Evolutionary conservation across 495 filamentous ascomycete genomes (phyloP), one percentile per base, ranked within the genome.

Genomic region (Aspergillus sparsus): DNA sequence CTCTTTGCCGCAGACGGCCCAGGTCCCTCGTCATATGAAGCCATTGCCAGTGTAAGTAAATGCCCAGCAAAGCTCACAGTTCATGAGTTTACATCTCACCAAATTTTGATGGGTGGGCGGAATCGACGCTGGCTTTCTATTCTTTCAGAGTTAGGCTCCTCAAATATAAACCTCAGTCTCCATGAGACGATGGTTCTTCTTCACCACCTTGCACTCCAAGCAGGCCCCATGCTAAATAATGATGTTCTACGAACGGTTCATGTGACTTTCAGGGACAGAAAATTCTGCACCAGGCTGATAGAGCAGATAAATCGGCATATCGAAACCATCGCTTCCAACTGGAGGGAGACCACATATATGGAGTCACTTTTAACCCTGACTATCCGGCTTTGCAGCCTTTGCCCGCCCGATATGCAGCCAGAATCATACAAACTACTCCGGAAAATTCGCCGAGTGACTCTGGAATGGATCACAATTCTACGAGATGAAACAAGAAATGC

Each of bases 111-210:
- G 15, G 53, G 31, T 42, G 12, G 16, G n/a, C 42, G 16, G 9
- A 7, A 12, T 45, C 42, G 83, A 34, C 79, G 84, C 44, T 83
- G 82, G 79, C 61, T 79, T 4, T 82, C 81, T 41, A 76, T 86
- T 10, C 64, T 82, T 0, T 61, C 74, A 13, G 82, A 86, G 57
- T 68, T 87, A 3, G 67, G 65, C 6, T 67, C 71, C 0, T 80
- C 77, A 2, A 77, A 74, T 45, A 42, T 87, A 11, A 76, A 83
- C 56, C 78, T 83, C 52, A 80, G 72, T 33, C 66, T 76, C 6
- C 59, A 75, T 10, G 68, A 76, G 13, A 82, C 80, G 0, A 69
- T 65, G 32, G 36, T 74, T 2, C 66, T 85, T 6, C 53, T 85
- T 12, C 61, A 75, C 12, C 82, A 83, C 46, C 74, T 80, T 18